Evolutionary conservation across 441 rosid genomes (phyloP), one percentile per base, ranked within the genome.

Genomic region (Dalechampia spathulata): DNA sequence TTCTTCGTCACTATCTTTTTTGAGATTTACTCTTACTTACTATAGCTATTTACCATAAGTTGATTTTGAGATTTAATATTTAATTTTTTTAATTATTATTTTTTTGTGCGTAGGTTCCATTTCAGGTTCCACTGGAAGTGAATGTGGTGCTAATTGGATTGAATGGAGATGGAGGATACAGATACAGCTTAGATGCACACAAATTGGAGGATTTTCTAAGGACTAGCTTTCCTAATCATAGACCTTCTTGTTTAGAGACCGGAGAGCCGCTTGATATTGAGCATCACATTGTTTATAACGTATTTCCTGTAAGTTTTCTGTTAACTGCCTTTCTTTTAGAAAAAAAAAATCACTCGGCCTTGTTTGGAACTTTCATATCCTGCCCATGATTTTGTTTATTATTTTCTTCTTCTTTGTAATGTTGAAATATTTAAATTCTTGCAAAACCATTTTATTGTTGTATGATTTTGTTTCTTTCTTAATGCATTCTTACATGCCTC

Each of bases 91-190:
- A 39, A 8, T 15, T 22, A 7, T 50, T 23, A 11, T 36, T 36
- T 5, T 54, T 49, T 27, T 23, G 39, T 28, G 27, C 55, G 71
- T 72, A 93, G 99, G 97, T 93, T 68, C 99, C 99, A 0, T 90
- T 93, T 75, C 93, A 87, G 81, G 97, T 90, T 68, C 97, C 99
- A 2, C 58, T 93, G 26, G 99, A 93, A 66, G 95, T 93, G 56
- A 93, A 93, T 61, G 78, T 90, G 46, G 95, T 90, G 32, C 83
- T 90, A 19, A 61, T 93, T 54, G 99, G 99, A 52, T 72, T 93
- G 47, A 83, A 65, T 49, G 96, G 93, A 21, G 95, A 89, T 52
- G 97, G 97, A 49, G 97, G 99, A 19, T 93, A 89, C 63, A 77
- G 99, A 55, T 89, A 71, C 67, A 43, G 65, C 0, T 21, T 85